Base-by-base conservation (phyloP, 345 rosid species). In the Erucastrum elatum region DNA sequence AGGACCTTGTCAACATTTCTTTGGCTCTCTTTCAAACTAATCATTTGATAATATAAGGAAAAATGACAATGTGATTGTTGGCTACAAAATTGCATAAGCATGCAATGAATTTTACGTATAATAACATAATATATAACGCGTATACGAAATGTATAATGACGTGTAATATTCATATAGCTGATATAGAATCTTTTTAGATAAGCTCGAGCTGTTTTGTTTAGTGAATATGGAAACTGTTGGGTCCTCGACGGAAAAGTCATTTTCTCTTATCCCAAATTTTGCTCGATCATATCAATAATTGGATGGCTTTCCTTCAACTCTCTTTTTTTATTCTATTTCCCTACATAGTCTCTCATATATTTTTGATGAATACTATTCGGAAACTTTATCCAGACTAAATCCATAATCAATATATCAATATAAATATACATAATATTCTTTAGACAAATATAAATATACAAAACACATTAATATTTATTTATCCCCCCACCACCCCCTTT, bases 261-360 rank as follows among this genome's bases (percentile, higher is more conserved):
- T 78, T 78, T 78, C 75, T 56, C 73, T 72, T 78, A 78, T 72
- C 76, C 68, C 61, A 65, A 72, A 41, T 17, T 77, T 61, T 66
- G 72, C 67, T 78, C 51, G 29, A 72, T 25, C 77, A 78, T n/a
- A 58, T 66, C 72, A 72, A 66, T 78, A 39, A 72, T 78, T 72
- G 68, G 77, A 66, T 72, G 77, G 53, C 68, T 66, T 66, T 71
- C 60, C 65, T 70, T 77, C 75, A 62, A 62, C 53, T 62, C 31
- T 76, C 46, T 9, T 13, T 66, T 21, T 21, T 21, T 29, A 41
- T 66, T 35, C 58, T 41, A 21, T 46, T 61, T 76, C 8, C 63
- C 53, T 62, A 77, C 64, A 63, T 34, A n/a, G 13, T 25, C 17
- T 11, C 9, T 15, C 2, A 29, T 68, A 58, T 30, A 30, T 17